phyloP scores from a whole-genome alignment of 257 asterid genomes.

The Solanum etuberosum region DNA sequence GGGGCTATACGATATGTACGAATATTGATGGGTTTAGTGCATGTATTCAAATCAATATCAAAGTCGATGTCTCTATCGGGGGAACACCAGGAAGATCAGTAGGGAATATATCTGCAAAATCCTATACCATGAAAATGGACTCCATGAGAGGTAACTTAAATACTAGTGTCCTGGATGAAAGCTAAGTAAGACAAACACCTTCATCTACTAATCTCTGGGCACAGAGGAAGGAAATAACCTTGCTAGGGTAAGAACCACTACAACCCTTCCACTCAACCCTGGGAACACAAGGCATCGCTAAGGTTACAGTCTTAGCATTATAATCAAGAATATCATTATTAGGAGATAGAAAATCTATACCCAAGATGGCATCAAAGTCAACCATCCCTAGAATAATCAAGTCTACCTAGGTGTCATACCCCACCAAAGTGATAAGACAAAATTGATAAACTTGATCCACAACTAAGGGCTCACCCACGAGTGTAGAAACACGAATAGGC shows the following conservation, averaged over 20 bases:
- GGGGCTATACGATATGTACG: not conserved
- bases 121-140: not conserved
- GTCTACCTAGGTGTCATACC: not conserved
- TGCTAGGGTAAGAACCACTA: not conserved
- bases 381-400: not conserved
- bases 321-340: not conserved
- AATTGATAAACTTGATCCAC: not conserved
- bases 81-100: not conserved
- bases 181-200: not conserved
- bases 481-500: not conserved
- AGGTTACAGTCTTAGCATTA: not conserved
- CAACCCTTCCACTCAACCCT: not conserved
- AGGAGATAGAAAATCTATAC: not conserved
- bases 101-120: not conserved
- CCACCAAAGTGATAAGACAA: not conserved
- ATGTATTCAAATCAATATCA: not conserved
- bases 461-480: not conserved
- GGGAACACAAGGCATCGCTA: not conserved
- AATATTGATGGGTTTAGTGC: not conserved
- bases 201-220: not conserved
- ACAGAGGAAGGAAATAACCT: not conserved
- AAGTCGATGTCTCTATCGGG: not conserved
- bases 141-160: not conserved
- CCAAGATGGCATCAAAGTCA: not conserved
- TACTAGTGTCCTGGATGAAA: not conserved